Evolutionary conservation across 2,329 filamentous ascomycete species (phyloP).

Genomic region (Orbilia quercus): DNA sequence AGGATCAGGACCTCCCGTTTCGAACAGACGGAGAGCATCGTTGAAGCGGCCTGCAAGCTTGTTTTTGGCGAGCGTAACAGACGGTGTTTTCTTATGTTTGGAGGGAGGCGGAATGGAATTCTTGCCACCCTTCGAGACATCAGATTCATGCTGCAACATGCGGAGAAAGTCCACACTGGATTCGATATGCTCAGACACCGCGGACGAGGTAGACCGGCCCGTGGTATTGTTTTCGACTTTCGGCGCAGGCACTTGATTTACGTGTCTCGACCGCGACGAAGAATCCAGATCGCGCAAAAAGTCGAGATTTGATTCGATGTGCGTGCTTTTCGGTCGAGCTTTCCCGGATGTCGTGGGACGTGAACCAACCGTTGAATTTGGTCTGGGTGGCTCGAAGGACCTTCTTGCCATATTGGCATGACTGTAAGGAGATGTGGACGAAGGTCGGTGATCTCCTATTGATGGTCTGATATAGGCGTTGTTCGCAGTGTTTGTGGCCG

Average conservation of each 20-base stretch:
- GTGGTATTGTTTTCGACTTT: conserved; percentile 61
- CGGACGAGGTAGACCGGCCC: conserved; percentile 59
- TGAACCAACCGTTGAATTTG: conserved; percentile 71
- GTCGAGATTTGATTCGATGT: conserved; percentile 83
- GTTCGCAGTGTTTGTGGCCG: conserved; percentile 28
- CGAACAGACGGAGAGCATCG: conserved; percentile 92
- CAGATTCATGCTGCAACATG: conserved; percentile 74
- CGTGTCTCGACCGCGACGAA: conserved; percentile 63
- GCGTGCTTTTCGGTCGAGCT: conserved; percentile 81
- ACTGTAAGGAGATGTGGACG: conserved; percentile 72
- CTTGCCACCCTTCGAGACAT: conserved; percentile 65
- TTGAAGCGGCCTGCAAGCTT: conserved; percentile 89
- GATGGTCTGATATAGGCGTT: conserved; percentile 36
- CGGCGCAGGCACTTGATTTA: conserved; percentile 62
- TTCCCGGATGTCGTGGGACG: conserved; percentile 64
- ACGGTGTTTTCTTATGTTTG: conserved; percentile 73
- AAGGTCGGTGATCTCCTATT: conserved; percentile 62
- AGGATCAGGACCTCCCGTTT: conserved; percentile 64
- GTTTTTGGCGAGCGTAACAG: conserved; percentile 70
- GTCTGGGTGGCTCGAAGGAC: conserved; percentile 71
- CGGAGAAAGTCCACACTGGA: conserved; percentile 87
- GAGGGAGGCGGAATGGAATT: conserved; percentile 77
- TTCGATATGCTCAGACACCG: conserved; percentile 69
- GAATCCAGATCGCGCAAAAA: conserved; percentile 81
- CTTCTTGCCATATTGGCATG: conserved; percentile 77